Percentiles rank a stretch among this genome's conserved stretches.
These are phyloP conservation scores for Erythrobasidium yunnanense DNA, from an alignment of 768 basidiomycete species.

Conservation along the genomic window DNA sequence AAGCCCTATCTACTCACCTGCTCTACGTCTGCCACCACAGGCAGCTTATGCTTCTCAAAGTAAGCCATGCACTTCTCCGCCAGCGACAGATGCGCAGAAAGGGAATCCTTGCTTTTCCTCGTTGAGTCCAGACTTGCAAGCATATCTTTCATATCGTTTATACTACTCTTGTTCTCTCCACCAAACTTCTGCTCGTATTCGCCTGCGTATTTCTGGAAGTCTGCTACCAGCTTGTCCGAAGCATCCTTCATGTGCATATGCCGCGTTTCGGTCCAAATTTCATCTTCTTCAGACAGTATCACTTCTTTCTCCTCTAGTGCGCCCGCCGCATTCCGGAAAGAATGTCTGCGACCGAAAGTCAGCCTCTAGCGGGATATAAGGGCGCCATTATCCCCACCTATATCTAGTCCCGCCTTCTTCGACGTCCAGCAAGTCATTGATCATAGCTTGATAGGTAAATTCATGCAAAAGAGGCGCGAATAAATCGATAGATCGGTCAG, in stretches of 20 bases:
- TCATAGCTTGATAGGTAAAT: conserved; percentile 99
- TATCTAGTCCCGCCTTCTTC: conserved; percentile 68
- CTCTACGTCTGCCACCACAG: conserved; percentile 74
- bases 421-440: conserved; percentile 81
- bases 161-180: conserved; percentile 60
- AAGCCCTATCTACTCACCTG: conserved; percentile 49
- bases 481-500: conserved; percentile 93
- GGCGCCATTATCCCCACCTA: conserved; percentile 51
- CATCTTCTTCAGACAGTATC: conserved; percentile 70
- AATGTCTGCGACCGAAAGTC: conserved; percentile 53
- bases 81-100: conserved; percentile 92
- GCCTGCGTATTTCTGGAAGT: conserved; percentile 86
- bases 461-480: conserved; percentile 84
- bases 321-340: conserved; percentile 78
- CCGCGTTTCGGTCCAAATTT: conserved; percentile 80
- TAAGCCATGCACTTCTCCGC: conserved; percentile 93
- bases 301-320: conserved; percentile 79
- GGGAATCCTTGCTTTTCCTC: conserved; percentile 93
- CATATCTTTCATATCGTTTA: conserved; percentile 99
- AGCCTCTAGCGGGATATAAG: not conserved
- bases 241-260: conserved; percentile 99
- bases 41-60: conserved; percentile 77
- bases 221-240: conserved; percentile 88
- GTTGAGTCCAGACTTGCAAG: conserved; percentile 86
- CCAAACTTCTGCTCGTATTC: conserved; percentile 70